Evolutionary conservation across 208 protist genomes (phyloP).

Genomic region (Leishmania major): DNA sequence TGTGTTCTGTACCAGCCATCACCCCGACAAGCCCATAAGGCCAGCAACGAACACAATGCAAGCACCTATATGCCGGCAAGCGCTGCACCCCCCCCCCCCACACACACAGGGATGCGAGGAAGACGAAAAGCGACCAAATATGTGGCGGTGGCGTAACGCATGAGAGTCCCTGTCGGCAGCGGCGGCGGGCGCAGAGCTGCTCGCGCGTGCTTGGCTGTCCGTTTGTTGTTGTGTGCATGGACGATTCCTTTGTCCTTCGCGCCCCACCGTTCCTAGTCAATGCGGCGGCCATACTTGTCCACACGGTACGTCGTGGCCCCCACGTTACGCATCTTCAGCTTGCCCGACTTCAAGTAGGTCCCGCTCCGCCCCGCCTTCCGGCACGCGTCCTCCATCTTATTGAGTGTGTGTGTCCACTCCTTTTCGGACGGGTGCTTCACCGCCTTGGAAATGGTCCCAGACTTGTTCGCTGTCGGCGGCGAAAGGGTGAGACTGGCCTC

Average conservation of each 20-base stretch:
- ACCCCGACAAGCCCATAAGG: too few relatives aligned
- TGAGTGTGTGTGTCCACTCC: conserved; percentile 74
- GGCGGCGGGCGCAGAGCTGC: neutral
- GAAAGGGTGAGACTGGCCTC: conserved; percentile 74
- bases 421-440: conserved; percentile 77
- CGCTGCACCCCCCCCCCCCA: neutral
- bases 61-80: neutral
- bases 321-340: conserved; percentile 74
- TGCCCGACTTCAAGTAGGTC: conserved; percentile 70
- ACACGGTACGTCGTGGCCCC: conserved; percentile 75
- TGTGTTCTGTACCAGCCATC: neutral
- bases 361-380: conserved; percentile 67
- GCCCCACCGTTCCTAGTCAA: conserved; percentile 41
- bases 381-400: conserved; percentile 77
- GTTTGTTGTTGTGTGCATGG: neutral
- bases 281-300: conserved; percentile 88
- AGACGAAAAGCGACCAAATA: neutral
- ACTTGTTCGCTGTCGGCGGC: conserved; percentile 51
- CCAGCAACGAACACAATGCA: neutral
- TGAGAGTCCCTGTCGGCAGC: neutral
- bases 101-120: neutral
- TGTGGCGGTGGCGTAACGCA: neutral
- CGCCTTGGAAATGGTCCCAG: conserved; percentile 52
- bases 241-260: neutral
- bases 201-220: neutral